These are phyloP conservation scores for Xylariaceae sp. DNA, from an alignment of 2,329 filamentous ascomycete genomes.

Conservation along the genomic window DNA sequence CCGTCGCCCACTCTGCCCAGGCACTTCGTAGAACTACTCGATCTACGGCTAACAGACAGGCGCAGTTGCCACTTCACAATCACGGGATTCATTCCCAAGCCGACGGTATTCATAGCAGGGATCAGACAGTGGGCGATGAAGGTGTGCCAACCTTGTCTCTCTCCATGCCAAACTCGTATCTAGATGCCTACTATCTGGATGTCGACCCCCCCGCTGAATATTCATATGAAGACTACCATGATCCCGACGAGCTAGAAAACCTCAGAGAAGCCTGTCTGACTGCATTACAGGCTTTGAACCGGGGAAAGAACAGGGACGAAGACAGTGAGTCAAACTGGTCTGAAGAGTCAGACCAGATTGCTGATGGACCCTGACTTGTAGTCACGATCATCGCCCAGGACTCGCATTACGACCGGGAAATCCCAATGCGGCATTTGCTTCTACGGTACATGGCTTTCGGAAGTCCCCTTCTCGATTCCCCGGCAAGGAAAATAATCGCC, in stretches of 20 bases:
- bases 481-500: slow-evolving; percentile 32
- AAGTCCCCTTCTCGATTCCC: slow-evolving; percentile 22
- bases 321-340: slow-evolving; percentile 21
- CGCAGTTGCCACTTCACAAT: slow-evolving; percentile 21
- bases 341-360: slow-evolving; percentile 11
- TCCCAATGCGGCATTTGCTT: slow-evolving; percentile 33
- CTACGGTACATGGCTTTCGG: slow-evolving; percentile 27
- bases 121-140: slow-evolving; percentile 19
- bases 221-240: no score
- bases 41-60: slow-evolving; percentile 18
- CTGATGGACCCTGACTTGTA: slow-evolving; percentile 26
- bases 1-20: slow-evolving; percentile 7
- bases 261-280: slow-evolving; percentile 12
- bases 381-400: slow-evolving; percentile 33
- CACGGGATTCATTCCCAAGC: slow-evolving; percentile 23
- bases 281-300: slow-evolving; percentile 19
- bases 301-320: slow-evolving; percentile 18
- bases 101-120: slow-evolving; percentile 15
- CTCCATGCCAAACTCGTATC: background rate
- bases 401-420: slow-evolving; percentile 36
- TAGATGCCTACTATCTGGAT: slow-evolving; percentile 13
- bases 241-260: no score
- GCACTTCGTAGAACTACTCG: slow-evolving; percentile 14
- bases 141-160: slow-evolving; percentile 22
- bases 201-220: no score